A percentile compares a stretch with the other conserved stretches of the same genome.
Conservation (phyloP, 2,329 filamentous ascomycete genomes). For the Leptographium wingfieldii region DNA sequence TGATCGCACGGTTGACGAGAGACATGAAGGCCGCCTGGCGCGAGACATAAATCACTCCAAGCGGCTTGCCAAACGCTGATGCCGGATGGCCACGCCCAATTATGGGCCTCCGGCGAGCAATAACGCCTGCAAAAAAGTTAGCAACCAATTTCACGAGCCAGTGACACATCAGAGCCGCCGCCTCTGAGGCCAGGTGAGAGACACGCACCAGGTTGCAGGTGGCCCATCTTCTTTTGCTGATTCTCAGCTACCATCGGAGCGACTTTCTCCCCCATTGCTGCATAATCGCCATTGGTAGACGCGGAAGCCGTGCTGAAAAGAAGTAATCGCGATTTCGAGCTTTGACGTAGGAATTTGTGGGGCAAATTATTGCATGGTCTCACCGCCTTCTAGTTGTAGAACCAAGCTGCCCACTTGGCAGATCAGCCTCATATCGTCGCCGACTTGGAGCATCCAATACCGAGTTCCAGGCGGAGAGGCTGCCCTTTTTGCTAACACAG, state of each 20-base stretch:
- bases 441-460: neutral
- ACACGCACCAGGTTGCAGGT: neutral
- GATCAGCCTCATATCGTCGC: neutral
- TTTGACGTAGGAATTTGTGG: neutral
- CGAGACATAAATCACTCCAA: slow-evolving; percentile 46
- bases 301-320: neutral
- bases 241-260: neutral
- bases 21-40: slow-evolving; percentile 55
- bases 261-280: neutral
- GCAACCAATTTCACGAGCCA: neutral
- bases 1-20: slow-evolving; percentile 50
- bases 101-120: slow-evolving; percentile 3
- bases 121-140: neutral
- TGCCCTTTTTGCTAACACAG: neutral
- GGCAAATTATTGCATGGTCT: neutral
- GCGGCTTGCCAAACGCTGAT: neutral
- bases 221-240: neutral
- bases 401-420: neutral
- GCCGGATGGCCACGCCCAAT: slow-evolving; percentile 1
- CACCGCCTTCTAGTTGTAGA: slow-evolving; percentile 1
- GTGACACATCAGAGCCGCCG: neutral
- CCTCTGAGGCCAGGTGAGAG: neutral
- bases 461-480: neutral
- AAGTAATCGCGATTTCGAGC: neutral
- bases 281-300: neutral